phyloP scores from a whole-genome alignment of 768 basidiomycete species.

The Mycena crocata region DNA sequence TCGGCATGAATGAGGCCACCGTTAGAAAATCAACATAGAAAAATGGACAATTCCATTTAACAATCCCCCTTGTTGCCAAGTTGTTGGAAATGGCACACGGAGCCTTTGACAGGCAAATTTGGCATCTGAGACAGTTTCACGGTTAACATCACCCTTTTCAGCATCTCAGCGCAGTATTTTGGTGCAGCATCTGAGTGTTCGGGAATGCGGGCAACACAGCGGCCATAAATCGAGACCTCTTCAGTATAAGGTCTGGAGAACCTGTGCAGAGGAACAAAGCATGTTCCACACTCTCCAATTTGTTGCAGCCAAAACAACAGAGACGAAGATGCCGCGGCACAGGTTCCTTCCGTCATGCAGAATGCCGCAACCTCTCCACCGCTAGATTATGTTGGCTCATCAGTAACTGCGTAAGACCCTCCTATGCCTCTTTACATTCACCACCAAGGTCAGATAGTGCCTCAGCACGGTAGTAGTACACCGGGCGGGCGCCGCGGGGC shows the following conservation, averaged over 20 bases:
- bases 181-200: no score
- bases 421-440: not conserved
- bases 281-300: no score
- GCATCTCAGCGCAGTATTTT: not conserved
- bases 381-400: not conserved
- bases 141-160: not conserved
- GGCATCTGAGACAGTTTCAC: not conserved
- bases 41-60: no score
- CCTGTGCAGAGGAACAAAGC: no score
- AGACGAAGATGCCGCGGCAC: not conserved
- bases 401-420: not conserved
- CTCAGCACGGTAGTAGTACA: not conserved
- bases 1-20: no score
- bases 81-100: no score
- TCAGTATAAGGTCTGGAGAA: no score
- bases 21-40: no score
- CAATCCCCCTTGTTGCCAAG: no score
- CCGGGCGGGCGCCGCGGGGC: not conserved
- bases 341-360: no score
- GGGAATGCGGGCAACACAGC: no score
- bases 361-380: not conserved
- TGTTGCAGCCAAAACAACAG: not conserved
- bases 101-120: not conserved
- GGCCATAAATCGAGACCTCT: no score
- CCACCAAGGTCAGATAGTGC: not conserved